These are phyloP conservation scores for Dichotomocladium elegans DNA, from an alignment of 371 early-diverging fungal species.

Conservation along the genomic window DNA sequence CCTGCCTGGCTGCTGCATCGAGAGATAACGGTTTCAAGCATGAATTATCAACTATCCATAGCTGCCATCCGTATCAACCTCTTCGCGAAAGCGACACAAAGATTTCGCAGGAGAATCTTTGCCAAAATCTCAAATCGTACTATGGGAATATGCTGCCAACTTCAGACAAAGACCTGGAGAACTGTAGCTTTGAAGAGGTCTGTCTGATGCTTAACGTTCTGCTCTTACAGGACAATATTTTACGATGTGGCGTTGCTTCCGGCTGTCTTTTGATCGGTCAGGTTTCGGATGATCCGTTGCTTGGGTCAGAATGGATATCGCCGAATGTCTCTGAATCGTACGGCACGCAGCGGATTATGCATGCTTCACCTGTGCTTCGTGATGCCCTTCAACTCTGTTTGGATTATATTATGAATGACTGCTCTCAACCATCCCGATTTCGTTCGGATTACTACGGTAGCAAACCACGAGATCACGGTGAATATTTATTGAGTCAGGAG, in stretches of 20 bases:
- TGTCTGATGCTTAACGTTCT: constrained; percentile 26
- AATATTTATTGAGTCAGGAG: constrained; percentile 33
- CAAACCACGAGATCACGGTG: constrained; percentile 10
- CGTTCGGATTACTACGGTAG: constrained; percentile 24
- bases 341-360: not conserved
- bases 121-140: constrained; percentile 9
- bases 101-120: constrained; percentile 15
- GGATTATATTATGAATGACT: constrained; percentile 15
- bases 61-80: constrained; percentile 24
- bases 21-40: constrained; percentile 7
- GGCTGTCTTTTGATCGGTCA: constrained; percentile 32
- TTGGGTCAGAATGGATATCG: not conserved
- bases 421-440: constrained; percentile 24
- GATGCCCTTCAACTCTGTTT: constrained; percentile 24
- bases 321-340: not conserved
- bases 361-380: constrained; percentile 10
- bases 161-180: constrained; percentile 12
- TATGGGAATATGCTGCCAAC: constrained; percentile 26
- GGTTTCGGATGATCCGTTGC: constrained; percentile 20
- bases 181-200: constrained; percentile 36
- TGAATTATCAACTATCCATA: constrained; percentile 9
- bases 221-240: constrained; percentile 34
- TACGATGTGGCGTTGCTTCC: constrained; percentile 39
- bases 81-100: constrained; percentile 28
- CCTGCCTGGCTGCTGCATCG: constrained; percentile 29